Evolutionary conservation across 768 basidiomycete species (phyloP), one percentile per base, ranked within the genome.

Genomic region (Sistotremastrum niveocremeum): DNA sequence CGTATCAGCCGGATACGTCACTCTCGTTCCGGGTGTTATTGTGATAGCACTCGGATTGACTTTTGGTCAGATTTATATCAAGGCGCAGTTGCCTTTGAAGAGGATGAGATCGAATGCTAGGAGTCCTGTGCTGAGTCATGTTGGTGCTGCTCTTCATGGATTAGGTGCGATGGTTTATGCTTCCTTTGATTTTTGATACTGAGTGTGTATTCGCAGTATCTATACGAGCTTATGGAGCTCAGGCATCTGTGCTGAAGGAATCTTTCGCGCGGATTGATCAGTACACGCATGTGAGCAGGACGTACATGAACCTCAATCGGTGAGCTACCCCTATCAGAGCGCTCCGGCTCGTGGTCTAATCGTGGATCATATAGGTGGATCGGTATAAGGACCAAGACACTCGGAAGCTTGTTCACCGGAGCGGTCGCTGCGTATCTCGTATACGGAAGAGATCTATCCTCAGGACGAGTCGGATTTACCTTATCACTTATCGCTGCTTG

Each of bases 391-490:
- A 59, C 67, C 37, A 66, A 68, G 48, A 52, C 60, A 44, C 53
- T 68, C n/a, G 67, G 66, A 5, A 62, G 61, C 11, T 12, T 65
- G 31, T 69, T 69, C 49, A 56, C 62, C 1, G 52, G 62, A 5
- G 46, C 10, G 4, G 37, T 48, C 8, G 47, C 47, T 36, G 33
- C 42, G 9, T 44, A 44, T 6, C 30, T 44, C 28, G 10, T 44
- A 20, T 28, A 44, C 20, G 41, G 34, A 31, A 29, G 6, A 12
- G 30, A 29, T 5, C 41, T 31, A 6, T 45, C 4, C 34, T 20
- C 29, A 3, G 45, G 51, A 0, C 54, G 47, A 28, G 32, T 37
- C 4, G 49, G 46, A 11, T 48, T 50, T 39, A 38, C 46, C 3
- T 28, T 50, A 10, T 39, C 37, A 4, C 48, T 50, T 46, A 47